Evolutionary conservation across 2,329 filamentous ascomycete species (phyloP).

Genomic region (Monosporascus sp.): DNA sequence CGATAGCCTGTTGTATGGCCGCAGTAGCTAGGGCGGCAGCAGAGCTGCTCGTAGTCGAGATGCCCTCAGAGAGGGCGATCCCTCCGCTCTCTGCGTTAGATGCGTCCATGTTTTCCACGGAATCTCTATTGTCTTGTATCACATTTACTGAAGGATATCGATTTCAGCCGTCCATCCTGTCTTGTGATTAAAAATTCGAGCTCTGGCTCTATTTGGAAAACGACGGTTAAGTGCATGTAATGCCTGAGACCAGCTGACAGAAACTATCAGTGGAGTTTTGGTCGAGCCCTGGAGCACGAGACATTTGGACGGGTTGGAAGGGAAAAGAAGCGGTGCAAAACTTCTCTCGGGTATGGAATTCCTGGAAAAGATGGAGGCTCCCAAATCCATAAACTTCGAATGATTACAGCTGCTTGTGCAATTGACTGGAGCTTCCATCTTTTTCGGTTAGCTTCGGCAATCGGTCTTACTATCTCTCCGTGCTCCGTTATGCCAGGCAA

Average conservation of each 20-base stretch:
- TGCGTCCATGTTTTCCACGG: constrained; percentile 6
- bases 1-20: constrained; percentile 16
- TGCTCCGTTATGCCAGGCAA: not conserved
- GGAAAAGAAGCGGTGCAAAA: not conserved
- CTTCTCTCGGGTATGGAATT: constrained; percentile 6
- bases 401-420: constrained; percentile 2
- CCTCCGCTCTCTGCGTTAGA: constrained; percentile 6
- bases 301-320: constrained; percentile 11
- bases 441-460: not conserved
- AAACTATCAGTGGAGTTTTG: constrained; percentile 5
- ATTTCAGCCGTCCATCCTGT: not conserved
- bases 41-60: constrained; percentile 20
- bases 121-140: not conserved
- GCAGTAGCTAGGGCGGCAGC: constrained; percentile 17
- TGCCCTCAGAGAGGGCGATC: constrained; percentile 16
- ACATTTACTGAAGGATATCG: not conserved
- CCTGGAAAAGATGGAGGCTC: not conserved
- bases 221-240: not conserved
- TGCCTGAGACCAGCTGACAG: not conserved
- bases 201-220: not conserved
- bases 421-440: not conserved
- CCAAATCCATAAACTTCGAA: not conserved
- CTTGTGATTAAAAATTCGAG: not conserved
- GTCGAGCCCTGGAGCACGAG: constrained; percentile 6
- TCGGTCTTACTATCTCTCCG: constrained; percentile 11